Evolutionary conservation across 208 protist species (phyloP), one percentile per base, ranked within the genome.

Genomic region (Vickermania ingenoplastis): DNA sequence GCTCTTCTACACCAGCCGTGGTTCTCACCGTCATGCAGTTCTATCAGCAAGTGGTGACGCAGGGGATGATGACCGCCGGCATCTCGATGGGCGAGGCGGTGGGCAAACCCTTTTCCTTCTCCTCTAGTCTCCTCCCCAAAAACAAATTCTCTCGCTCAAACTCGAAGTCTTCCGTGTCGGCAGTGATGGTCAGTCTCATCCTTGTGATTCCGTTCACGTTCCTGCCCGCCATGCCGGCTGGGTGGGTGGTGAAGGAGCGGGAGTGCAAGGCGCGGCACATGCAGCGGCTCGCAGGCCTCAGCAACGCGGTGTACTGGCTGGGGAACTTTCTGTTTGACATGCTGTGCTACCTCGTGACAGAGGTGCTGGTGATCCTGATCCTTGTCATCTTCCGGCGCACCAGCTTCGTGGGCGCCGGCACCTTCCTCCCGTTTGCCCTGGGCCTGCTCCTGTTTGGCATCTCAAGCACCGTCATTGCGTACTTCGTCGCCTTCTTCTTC

Each of bases 201-300:
- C 60, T 86, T 3, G 74, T 85, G 66, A 79, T 86, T 49, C 82
- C 82, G n/a, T 83, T 89, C 53, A 71, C 73, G 13, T 81, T 86
- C 63, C 69, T 89, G 24, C 78, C 82, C 5, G 73, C 82, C 22
- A 85, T 65, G 0, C 80, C n/a, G n/a, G n/a, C n/a, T n/a, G n/a
- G n/a, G n/a, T n/a, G n/a, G n/a, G n/a, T n/a, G n/a, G n/a, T n/a
- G n/a, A n/a, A n/a, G n/a, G n/a, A n/a, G n/a, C n/a, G n/a, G n/a
- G n/a, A n/a, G n/a, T n/a, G n/a, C n/a, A n/a, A n/a, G n/a, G n/a
- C n/a, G n/a, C n/a, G n/a, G n/a, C n/a, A n/a, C n/a, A n/a, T n/a
- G n/a, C n/a, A n/a, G n/a, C n/a, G n/a, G n/a, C n/a, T n/a, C n/a
- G n/a, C n/a, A n/a, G n/a, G n/a, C n/a, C n/a, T n/a, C 67, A 54